Base-by-base conservation (phyloP, 306 rosid species). In the Begonia fuchsioides region DNA sequence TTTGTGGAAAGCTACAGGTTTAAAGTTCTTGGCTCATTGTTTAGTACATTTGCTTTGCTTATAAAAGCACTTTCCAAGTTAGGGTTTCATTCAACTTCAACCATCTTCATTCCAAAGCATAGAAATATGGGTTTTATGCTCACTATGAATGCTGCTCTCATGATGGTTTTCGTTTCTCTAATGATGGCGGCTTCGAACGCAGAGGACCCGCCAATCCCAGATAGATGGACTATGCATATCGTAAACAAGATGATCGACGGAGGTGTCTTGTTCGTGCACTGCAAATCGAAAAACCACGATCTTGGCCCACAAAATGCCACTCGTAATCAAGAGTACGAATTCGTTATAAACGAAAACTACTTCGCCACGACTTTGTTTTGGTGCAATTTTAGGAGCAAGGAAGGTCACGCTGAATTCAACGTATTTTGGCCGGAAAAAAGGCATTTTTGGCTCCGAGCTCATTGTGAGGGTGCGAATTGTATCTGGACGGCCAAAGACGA, bases 371-470 rank as follows among this genome's bases (percentile, higher is more conserved):
- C 58, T 0, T 1, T 17, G n/a, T 54, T 13, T 14, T 54, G 58
- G 58, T 54, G 58, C 58, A 5, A 43, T 12, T 48, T 48, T 11
- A 12, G 13, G 1, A 54, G 48, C 39, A 13, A 3, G 6, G 10
- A 18, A 15, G 49, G 58, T 0, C 10, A 12, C 0, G 58, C 32
- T 54, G 9, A 47, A 6, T 32, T 45, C n/a, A 39, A 54, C 2
- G 49, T 54, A 13, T 54, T 54, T 26, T 54, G 39, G 58, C 49
- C 58, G 1, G 49, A 54, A 16, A 18, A 14, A 9, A 1, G 32
- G 32, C 32, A 26, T 26, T 26, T 1, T 26, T 26, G 49, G 49
- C 12, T n/a, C 5, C 6, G 38, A 12, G 32, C 15, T 52, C 10
- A 10, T 26, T 5, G 55, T 32, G 10, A 12, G 40, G 16, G 35